Evolutionary conservation across 768 basidiomycete genomes (phyloP), one percentile per base, ranked within the genome.

Genomic region (Mycena amicta): DNA sequence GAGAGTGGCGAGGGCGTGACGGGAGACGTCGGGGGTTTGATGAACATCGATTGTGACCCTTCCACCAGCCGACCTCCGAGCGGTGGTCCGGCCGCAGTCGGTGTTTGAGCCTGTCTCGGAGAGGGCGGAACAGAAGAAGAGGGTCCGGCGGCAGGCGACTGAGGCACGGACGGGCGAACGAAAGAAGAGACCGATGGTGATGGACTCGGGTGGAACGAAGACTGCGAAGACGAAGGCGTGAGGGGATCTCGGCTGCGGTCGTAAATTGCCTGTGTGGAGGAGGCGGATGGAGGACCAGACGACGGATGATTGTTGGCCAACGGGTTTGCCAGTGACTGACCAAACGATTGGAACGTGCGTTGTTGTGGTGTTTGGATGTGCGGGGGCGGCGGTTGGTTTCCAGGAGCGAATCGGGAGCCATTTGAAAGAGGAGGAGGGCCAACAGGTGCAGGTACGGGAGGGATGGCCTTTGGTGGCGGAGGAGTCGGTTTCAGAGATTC

Each of bases 11-110:
- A 72, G 26, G 76, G 68, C 20, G 73, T 65, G 28, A 71, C 67
- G n/a, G 76, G 68, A 16, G 78, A 71, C 26, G 80, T 69, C 8
- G 78, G 69, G 22, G 83, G 71, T 54, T 83, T 82, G 62, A 91
- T 79, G 62, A 90, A 90, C 90, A 91, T 90, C 6, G 92, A 93
- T 71, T 85, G 85, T 6, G 90, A 86, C 30, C 90, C 89, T 67
- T 92, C 90, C 23, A 82, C 80, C 53, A 89, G 82, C 6, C 83
- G 84, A 26, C 86, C 86, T 49, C 85, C 84, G 18, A 86, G 80
- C 13, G 83, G 84, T 5, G 86, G 82, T 13, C 74, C 81, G 23
- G 62, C 55, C 15, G 75, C 70, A 2, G 73, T 70, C 8, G 70
- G 65, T 16, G 71, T 62, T 26, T 70, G 75, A 33, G 67, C 65